Percentiles rank a stretch among this genome's conserved stretches.
phyloP scores from a whole-genome alignment of 2,329 filamentous ascomycete species.

The Onygena corvina region DNA sequence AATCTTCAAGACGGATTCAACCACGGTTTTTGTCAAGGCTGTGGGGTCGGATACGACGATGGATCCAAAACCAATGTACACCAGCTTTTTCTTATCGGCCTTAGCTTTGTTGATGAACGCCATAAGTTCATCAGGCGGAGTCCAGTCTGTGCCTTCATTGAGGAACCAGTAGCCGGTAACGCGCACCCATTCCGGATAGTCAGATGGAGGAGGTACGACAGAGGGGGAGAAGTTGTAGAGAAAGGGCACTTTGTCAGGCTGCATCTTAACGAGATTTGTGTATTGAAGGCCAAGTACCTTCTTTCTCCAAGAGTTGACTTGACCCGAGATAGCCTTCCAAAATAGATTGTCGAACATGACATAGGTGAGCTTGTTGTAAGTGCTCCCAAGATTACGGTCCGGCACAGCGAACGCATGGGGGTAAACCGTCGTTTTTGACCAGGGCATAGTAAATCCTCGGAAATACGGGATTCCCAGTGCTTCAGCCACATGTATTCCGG shows the following conservation, averaged over 20 bases:
- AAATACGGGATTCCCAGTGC: conserved; percentile 89
- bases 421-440: conserved; percentile 90
- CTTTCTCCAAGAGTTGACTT: conserved; percentile 88
- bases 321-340: conserved; percentile 83
- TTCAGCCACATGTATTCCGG: conserved; percentile 93
- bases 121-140: conserved; percentile 60
- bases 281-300: conserved; percentile 63
- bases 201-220: conserved; percentile 85
- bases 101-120: conserved; percentile 77
- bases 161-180: conserved; percentile 98
- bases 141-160: conserved; percentile 59
- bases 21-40: conserved; percentile 81
- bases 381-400: conserved; percentile 85
- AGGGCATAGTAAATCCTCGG: conserved; percentile 95
- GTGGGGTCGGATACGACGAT: conserved; percentile 85
- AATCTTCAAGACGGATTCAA: conserved; percentile 79
- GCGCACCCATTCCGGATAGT: conserved; percentile 95
- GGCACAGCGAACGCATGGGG: conserved; percentile 93
- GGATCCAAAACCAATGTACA: conserved; percentile 94
- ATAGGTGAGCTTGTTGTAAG: conserved; percentile 91
- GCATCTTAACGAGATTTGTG: conserved; percentile 79
- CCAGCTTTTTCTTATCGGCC: conserved; percentile 72
- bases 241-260: conserved; percentile 95
- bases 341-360: conserved; percentile 95
- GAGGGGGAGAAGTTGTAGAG: conserved; percentile 92